These are phyloP conservation scores for Colletotrichum kahawae DNA, from an alignment of 2,329 filamentous ascomycete genomes.

Conservation along the genomic window DNA sequence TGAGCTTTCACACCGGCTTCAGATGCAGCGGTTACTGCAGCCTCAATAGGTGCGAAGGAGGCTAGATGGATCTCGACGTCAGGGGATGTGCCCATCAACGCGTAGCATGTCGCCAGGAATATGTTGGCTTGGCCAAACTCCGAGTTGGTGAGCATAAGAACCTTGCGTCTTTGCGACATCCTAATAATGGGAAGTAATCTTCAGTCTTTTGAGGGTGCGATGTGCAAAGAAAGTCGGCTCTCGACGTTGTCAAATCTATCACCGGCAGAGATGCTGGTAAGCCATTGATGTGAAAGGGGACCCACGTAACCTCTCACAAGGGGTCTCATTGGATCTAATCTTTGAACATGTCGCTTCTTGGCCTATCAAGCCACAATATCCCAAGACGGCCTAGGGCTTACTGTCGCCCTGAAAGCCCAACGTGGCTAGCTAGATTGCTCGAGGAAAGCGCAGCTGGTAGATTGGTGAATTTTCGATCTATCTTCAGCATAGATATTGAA, in stretches of 20 bases:
- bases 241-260: too few relatives aligned
- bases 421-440: too few relatives aligned
- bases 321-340: background rate
- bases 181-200: too few relatives aligned
- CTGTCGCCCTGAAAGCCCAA: background rate
- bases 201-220: too few relatives aligned
- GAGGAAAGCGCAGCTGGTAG: too few relatives aligned
- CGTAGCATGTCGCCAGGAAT: slow-evolving; percentile 25
- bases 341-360: background rate
- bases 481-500: too few relatives aligned
- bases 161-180: background rate
- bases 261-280: too few relatives aligned
- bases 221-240: too few relatives aligned
- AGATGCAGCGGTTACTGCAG: background rate
- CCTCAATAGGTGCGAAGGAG: background rate
- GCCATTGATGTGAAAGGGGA: background rate
- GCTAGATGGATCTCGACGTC: slow-evolving; percentile 19
- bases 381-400: background rate
- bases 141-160: slow-evolving; percentile 26
- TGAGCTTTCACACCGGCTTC: background rate
- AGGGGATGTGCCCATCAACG: slow-evolving; percentile 11
- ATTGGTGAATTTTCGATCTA: too few relatives aligned
- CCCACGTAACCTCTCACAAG: background rate
- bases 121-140: slow-evolving; percentile 29
- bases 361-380: background rate